Base-by-base conservation (phyloP, 192 early-diverging fungal genomes). In the Backusella tarrabulga region DNA sequence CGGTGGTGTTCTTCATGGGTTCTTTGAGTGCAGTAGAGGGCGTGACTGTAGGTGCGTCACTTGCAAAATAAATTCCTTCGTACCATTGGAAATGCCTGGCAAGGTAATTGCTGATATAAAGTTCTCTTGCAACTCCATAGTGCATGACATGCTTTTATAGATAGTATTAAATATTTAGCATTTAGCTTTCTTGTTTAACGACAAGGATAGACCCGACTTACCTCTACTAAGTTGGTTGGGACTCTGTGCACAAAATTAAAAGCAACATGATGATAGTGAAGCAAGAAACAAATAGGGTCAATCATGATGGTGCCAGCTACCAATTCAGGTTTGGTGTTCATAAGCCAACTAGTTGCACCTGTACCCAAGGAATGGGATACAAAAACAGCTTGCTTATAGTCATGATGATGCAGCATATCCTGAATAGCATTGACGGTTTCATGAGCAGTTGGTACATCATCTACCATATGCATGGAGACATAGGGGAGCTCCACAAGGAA, bases 341-440 rank as follows among this genome's bases (percentile, higher is more conserved):
- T 78, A 41, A 93, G 75, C 87, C 92, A 92, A 23, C 83, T 75
- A 35, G 88, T 82, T 9, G 88, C 81, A 50, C 83, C 88, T 6
- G 92, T 90, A 4, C 92, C 92, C 12, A 93, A 84, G 14, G 86
- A 88, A 77, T 94, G 93, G 11, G 85, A 90, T 26, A 93, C 86
- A 74, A 92, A 92, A 0, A 83, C 81, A 6, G 92, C 92, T n/a
- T 85, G 81, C 15, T 77, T 38, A 70, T 84, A 87, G 0, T 81
- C 81, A 71, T 91, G 88, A 6, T 44, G 35, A 34, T 81, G 79
- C 4, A 93, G 79, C 83, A 93, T 90, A 0, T 83, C 68, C 40
- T 85, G 83, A 40, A 93, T 83, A 23, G 87, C 90, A 41, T 77
- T 44, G 6, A 91, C 85, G 4, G 84, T 88, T 56, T 90, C 86